A percentile compares a stretch with the other conserved stretches of the same genome.
These are phyloP conservation scores for Fusarium sp. DNA, from an alignment of 2,329 filamentous ascomycete species.

Conservation along the genomic window DNA sequence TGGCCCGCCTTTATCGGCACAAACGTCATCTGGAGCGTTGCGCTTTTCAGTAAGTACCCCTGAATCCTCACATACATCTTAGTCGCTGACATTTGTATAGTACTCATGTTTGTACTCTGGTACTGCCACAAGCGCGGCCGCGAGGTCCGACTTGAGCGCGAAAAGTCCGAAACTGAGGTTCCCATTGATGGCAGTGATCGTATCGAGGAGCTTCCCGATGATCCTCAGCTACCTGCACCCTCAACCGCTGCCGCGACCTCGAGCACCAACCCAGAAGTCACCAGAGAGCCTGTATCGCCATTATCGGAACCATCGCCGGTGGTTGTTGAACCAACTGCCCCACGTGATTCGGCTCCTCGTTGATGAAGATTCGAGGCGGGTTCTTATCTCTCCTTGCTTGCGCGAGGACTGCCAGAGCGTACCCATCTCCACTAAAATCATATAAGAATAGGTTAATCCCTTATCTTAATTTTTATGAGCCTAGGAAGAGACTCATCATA, in stretches of 20 bases:
- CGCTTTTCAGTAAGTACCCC: conserved; percentile 78
- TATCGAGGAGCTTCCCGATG: conserved; percentile 64
- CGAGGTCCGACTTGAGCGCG: conserved; percentile 81
- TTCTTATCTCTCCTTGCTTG: neutral
- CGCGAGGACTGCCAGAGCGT: no score
- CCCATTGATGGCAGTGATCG: conserved; percentile 54
- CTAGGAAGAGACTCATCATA: no score
- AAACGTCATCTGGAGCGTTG: conserved; percentile 90
- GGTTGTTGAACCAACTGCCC: conserved; percentile 17
- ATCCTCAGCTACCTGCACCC: conserved; percentile 56
- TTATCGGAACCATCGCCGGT: conserved; percentile 24
- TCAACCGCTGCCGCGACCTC: conserved; percentile 22
- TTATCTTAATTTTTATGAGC: no score
- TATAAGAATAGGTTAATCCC: no score
- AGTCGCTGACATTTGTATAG: conserved; percentile 53
- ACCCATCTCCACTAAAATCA: no score
- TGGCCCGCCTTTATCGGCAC: conserved; percentile 94
- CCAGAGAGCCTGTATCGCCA: conserved; percentile 37
- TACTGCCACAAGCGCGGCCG: conserved; percentile 97
- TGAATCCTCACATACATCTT: neutral
- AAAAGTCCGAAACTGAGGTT: conserved; percentile 54
- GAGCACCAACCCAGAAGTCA: conserved; percentile 1
- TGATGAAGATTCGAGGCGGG: conserved; percentile 5
- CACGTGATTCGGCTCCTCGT: conserved; percentile 14
- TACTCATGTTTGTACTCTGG: conserved; percentile 94